A percentile compares a stretch with the other conserved stretches of the same genome.
phyloP scores from a whole-genome alignment of 169 alveolate genomes.

The Plasmodium yoelii region DNA sequence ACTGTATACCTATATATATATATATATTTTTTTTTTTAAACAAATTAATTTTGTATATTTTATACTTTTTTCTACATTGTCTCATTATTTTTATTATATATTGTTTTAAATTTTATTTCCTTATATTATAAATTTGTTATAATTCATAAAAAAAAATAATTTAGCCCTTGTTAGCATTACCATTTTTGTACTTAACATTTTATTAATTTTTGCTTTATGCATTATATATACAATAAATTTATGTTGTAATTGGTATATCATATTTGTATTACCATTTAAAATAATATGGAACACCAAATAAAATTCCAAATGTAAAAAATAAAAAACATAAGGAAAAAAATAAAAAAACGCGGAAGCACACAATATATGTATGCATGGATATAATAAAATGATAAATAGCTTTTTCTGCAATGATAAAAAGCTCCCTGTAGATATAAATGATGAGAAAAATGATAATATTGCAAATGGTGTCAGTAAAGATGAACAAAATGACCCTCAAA shows the following conservation, averaged over 20 bases:
- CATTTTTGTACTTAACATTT: not conserved
- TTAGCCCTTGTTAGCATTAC: too few relatives aligned
- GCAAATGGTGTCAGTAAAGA: not conserved
- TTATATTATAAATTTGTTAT: too few relatives aligned
- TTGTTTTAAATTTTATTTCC: too few relatives aligned
- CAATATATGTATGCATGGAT: not conserved
- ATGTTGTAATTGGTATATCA: too few relatives aligned
- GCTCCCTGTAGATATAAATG: constrained; percentile 42
- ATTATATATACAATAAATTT: not conserved
- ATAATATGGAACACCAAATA: too few relatives aligned
- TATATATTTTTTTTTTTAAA: not conserved
- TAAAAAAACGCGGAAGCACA: not conserved
- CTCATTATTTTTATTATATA: too few relatives aligned
- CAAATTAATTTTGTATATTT: not conserved
- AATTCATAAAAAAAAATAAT: too few relatives aligned
- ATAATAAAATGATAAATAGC: constrained; percentile 20
- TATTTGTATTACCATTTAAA: too few relatives aligned
- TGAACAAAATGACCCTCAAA: not conserved
- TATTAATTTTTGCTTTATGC: not conserved
- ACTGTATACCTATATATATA: not conserved
- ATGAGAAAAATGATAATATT: constrained; percentile 33
- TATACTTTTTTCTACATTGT: too few relatives aligned
- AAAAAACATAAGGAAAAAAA: not conserved
- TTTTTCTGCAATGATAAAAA: constrained; percentile 11
- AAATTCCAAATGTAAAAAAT: too few relatives aligned